phyloP scores from a whole-genome alignment of 176 grass and related monocot species.

The Aegilops sharonensis region DNA sequence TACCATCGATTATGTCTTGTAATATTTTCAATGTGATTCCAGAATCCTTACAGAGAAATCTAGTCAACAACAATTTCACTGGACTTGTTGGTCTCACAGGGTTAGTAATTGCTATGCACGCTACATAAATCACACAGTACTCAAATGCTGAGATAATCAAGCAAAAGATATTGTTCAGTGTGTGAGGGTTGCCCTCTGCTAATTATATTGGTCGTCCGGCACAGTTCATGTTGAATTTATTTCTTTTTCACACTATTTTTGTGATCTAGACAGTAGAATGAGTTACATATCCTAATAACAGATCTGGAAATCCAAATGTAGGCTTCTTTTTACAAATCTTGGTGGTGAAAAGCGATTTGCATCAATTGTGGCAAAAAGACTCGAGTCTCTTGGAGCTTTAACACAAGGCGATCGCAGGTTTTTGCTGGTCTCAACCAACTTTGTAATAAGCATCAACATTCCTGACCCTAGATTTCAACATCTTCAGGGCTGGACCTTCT shows the following conservation, averaged over 20 bases:
- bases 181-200: background rate
- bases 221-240: background rate
- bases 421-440: slow-evolving; percentile 37
- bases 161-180: background rate
- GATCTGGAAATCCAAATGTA: slow-evolving; percentile 29
- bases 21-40: background rate
- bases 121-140: background rate
- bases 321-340: slow-evolving; percentile 97
- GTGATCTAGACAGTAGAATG: background rate
- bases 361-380: slow-evolving; percentile 93
- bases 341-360: slow-evolving; percentile 97
- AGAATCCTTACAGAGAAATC: background rate
- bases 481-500: slow-evolving; percentile 78
- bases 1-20: background rate
- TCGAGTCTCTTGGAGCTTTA: slow-evolving; percentile 96
- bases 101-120: background rate
- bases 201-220: background rate
- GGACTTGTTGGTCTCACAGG: background rate
- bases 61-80: background rate
- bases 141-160: slow-evolving; percentile 7
- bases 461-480: slow-evolving; percentile 26
- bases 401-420: slow-evolving; percentile 98
- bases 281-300: slow-evolving; percentile 25
- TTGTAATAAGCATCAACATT: slow-evolving; percentile 4
- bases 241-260: slow-evolving; percentile 2